Percentiles rank a stretch among this genome's conserved stretches.
Conservation (phyloP, 768 basidiomycete genomes). For the Macrolepiota albuminosa region DNA sequence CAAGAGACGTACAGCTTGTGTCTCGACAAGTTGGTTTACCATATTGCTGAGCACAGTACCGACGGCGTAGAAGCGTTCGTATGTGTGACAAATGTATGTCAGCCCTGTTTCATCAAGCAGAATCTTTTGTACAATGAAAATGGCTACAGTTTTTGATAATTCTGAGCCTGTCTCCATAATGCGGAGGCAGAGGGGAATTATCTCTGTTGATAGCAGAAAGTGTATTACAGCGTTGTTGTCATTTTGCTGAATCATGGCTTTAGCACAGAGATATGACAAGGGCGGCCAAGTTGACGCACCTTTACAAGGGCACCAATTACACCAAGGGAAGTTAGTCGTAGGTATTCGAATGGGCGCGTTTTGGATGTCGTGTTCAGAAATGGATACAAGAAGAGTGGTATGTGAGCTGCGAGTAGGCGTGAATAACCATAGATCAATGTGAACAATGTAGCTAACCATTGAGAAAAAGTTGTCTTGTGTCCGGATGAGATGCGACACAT, state of each 20-base stretch:
- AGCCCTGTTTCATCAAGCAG: slow-evolving; percentile 95
- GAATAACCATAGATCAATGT: slow-evolving; percentile 29
- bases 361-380: slow-evolving; percentile 99
- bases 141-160: slow-evolving; percentile 97
- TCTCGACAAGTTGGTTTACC: slow-evolving; percentile 97
- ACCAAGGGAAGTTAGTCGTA: slow-evolving; percentile 97
- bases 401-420: slow-evolving; percentile 76
- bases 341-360: slow-evolving; percentile 99
- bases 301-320: slow-evolving; percentile 99
- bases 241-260: slow-evolving; percentile 70
- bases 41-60: slow-evolving; percentile 98
- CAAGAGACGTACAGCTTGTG: slow-evolving; percentile 90
- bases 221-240: slow-evolving; percentile 99
- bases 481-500: slow-evolving; percentile 96
- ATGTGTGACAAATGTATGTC: slow-evolving; percentile 99
- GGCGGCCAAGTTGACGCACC: slow-evolving; percentile 35
- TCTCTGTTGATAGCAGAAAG: slow-evolving; percentile 97
- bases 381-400: slow-evolving; percentile 97
- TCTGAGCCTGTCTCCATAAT: slow-evolving; percentile 99
- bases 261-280: background rate
- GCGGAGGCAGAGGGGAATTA: slow-evolving; percentile 96
- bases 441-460: slow-evolving; percentile 55
- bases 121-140: slow-evolving; percentile 99
- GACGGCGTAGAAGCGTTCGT: slow-evolving; percentile 98
- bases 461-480: slow-evolving; percentile 92